phyloP scores from a whole-genome alignment of 148 eudicot genomes.

The Linanthus parryae region DNA sequence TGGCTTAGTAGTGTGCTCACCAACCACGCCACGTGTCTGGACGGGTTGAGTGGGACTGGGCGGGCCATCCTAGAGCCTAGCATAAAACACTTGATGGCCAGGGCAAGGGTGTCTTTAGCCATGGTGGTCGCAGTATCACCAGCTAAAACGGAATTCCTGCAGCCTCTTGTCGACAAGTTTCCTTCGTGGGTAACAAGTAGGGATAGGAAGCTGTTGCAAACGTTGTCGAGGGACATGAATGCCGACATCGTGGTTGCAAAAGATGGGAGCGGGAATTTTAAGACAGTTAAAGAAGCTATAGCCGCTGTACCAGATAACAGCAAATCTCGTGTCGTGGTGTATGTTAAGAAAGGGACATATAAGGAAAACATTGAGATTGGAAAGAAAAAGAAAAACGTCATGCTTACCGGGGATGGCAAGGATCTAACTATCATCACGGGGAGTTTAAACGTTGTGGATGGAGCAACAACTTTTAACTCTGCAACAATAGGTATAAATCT shows the following conservation, averaged over 20 bases:
- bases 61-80: slow-evolving; percentile 14
- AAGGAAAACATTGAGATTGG: slow-evolving; percentile 29
- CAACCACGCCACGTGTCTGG: slow-evolving; percentile 41
- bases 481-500: slow-evolving; percentile 32
- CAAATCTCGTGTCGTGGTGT: slow-evolving; percentile 23
- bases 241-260: slow-evolving; percentile 33
- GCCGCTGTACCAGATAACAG: slow-evolving; percentile 27
- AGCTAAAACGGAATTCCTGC: no score
- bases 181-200: slow-evolving; percentile 22
- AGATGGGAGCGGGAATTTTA: slow-evolving; percentile 37
- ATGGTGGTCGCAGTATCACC: slow-evolving; percentile 23
- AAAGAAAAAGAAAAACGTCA: slow-evolving; percentile 25
- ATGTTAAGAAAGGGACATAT: slow-evolving; percentile 33
- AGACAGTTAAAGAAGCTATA: slow-evolving; percentile 21
- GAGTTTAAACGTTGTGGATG: slow-evolving; percentile 27
- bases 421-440: slow-evolving; percentile 38
- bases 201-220: slow-evolving; percentile 21
- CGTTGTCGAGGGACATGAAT: neutral
- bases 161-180: slow-evolving; percentile 5
- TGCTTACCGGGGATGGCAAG: slow-evolving; percentile 41
- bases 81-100: slow-evolving; percentile 25
- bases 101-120: slow-evolving; percentile 32
- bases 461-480: slow-evolving; percentile 31
- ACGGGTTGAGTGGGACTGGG: slow-evolving; percentile 20
- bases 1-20: slow-evolving; percentile 52